These are phyloP conservation scores for Sequoiadendron giganteum DNA, from an alignment of 75 land plant genomes.

Conservation along the genomic window DNA sequence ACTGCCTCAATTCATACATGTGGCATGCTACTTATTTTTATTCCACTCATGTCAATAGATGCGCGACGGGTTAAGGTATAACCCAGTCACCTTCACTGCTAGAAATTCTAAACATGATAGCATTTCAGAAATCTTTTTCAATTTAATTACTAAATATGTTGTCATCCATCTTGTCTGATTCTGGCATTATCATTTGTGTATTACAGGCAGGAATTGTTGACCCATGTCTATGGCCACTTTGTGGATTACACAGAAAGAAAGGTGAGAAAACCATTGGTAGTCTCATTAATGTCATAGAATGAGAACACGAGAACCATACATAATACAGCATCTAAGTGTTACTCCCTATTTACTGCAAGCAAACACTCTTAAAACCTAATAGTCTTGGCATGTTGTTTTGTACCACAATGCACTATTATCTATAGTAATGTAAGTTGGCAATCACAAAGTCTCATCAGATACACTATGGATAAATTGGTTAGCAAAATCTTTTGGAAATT, in stretches of 20 bases:
- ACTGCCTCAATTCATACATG: constrained; percentile 42
- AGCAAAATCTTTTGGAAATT: neutral
- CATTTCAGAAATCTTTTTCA: neutral
- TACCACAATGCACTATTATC: neutral
- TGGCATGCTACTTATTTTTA: constrained; percentile 45
- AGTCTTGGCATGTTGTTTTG: neutral
- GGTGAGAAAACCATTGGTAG: neutral
- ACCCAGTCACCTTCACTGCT: neutral
- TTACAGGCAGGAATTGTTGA: constrained; percentile 30
- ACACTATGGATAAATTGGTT: neutral
- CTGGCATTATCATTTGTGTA: constrained; percentile 8
- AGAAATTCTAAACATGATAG: neutral
- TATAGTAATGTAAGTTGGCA: neutral
- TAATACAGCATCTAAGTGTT: neutral
- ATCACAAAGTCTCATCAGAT: neutral
- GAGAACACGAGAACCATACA: neutral
- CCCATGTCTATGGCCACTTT: constrained; percentile 36
- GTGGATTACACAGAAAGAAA: constrained; percentile 16
- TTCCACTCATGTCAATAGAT: constrained; percentile 45
- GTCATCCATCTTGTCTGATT: neutral
- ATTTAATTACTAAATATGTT: neutral
- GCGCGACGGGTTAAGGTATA: constrained; percentile 39
- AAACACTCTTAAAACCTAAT: neutral
- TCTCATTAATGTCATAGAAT: neutral
- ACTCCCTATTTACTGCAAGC: neutral